Evolutionary conservation across 176 grass and related monocot genomes (phyloP).

Genomic region (Paspalum notatum): DNA sequence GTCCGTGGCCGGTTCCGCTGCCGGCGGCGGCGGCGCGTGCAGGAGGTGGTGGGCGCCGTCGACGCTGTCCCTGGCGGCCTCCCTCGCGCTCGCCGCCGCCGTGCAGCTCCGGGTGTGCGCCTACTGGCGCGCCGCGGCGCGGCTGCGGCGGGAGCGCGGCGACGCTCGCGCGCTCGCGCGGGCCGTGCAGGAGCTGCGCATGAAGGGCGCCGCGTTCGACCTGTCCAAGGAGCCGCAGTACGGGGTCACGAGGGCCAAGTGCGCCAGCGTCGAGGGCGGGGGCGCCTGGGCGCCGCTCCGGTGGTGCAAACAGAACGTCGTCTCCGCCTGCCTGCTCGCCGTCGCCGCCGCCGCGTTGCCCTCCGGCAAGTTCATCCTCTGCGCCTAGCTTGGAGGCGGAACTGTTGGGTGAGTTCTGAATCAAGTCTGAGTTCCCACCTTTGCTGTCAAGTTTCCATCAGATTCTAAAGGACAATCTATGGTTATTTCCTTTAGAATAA

Average conservation of each 20-base stretch:
- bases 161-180: constrained; percentile 70
- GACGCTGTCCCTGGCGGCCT: constrained; percentile 59
- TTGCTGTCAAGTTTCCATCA: neutral
- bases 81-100: constrained; percentile 66
- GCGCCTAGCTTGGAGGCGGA: constrained; percentile 36
- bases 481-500: neutral
- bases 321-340: constrained; percentile 67
- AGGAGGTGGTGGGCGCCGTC: constrained; percentile 81
- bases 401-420: constrained; percentile 18
- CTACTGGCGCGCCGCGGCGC: constrained; percentile 65
- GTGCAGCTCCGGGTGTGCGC: constrained; percentile 65
- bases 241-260: constrained; percentile 67
- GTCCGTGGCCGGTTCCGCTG: constrained; percentile 33
- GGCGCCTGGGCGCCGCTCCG: constrained; percentile 60
- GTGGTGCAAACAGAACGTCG: constrained; percentile 73
- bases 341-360: constrained; percentile 56
- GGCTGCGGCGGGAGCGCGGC: constrained; percentile 61
- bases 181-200: constrained; percentile 74
- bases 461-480: neutral
- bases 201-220: constrained; percentile 80
- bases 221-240: constrained; percentile 85
- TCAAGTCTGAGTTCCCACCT: neutral
- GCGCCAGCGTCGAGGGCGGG: constrained; percentile 70
- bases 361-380: constrained; percentile 68
- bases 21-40: constrained; percentile 48